Conservation (phyloP, 1,284 basidiomycete genomes). For the Lentinus polychrous region DNA sequence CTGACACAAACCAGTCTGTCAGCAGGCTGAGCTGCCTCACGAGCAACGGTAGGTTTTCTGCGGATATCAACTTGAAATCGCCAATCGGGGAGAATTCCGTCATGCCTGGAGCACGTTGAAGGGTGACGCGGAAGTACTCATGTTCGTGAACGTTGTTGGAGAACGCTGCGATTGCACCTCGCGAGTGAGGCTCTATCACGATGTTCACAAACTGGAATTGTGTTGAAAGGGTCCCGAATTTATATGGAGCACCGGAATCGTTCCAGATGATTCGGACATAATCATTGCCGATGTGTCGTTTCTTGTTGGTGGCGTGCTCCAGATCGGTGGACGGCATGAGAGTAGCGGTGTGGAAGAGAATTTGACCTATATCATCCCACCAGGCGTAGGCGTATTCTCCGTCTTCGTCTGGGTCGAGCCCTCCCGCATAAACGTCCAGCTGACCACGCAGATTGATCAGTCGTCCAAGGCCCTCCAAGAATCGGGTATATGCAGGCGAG, state of each 20-base stretch:
- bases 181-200: constrained; percentile 90
- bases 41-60: constrained; percentile 74
- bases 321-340: constrained; percentile 85
- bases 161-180: constrained; percentile 75
- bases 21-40: constrained; percentile 83
- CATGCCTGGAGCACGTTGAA: constrained; percentile 84
- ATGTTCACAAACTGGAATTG: constrained; percentile 99
- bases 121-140: constrained; percentile 88
- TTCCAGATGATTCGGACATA: constrained; percentile 97
- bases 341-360: constrained; percentile 94
- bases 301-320: constrained; percentile 79
- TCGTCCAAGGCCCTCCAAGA: constrained; percentile 85
- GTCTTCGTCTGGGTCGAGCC: constrained; percentile 84
- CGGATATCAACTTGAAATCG: constrained; percentile 88
- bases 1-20: constrained; percentile 82
- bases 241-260: constrained; percentile 83
- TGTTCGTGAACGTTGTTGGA: constrained; percentile 75
- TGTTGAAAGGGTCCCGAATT: constrained; percentile 86
- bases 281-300: constrained; percentile 92
- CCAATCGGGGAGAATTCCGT: constrained; percentile 88
- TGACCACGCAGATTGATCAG: constrained; percentile 90
- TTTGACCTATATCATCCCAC: constrained; percentile 97
- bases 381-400: constrained; percentile 96
- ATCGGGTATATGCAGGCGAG: constrained; percentile 91
- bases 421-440: constrained; percentile 91